phyloP scores from a whole-genome alignment of 2,329 filamentous ascomycete genomes.

The Aspergillus glaucus region DNA sequence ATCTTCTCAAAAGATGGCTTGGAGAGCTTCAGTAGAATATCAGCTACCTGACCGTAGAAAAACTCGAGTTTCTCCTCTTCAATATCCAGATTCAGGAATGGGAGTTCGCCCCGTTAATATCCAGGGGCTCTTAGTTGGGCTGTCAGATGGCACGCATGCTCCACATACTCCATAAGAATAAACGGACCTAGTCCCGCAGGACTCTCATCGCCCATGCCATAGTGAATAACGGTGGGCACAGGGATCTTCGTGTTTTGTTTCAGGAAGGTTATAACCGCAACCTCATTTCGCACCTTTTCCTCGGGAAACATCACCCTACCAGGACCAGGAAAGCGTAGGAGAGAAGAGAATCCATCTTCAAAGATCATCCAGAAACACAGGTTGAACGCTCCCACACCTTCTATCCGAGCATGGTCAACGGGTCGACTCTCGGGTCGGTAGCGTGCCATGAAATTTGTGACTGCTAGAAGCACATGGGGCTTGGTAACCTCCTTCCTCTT shows the following conservation, averaged over 20 bases:
- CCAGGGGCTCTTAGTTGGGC: not conserved
- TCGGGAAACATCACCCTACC: constrained; percentile 16
- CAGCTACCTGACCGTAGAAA: constrained; percentile 37
- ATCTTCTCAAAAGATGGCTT: constrained; percentile 31
- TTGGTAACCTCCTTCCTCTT: not conserved
- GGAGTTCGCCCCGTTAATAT: constrained; percentile 7
- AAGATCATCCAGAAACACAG: constrained; percentile 16
- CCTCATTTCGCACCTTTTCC: constrained; percentile 17
- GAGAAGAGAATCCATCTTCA: constrained; percentile 4
- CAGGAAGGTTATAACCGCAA: constrained; percentile 6
- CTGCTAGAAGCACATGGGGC: not conserved
- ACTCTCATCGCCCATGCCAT: constrained; percentile 1
- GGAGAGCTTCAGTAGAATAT: constrained; percentile 36
- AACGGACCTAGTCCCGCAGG: constrained; percentile 22
- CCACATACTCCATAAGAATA: constrained; percentile 29
- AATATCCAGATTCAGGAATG: constrained; percentile 7
- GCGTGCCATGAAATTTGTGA: not conserved
- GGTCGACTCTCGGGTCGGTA: not conserved
- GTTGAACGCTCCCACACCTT: constrained; percentile 16
- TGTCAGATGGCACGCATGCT: constrained; percentile 2
- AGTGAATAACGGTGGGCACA: not conserved
- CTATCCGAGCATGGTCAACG: not conserved
- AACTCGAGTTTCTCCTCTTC: constrained; percentile 3
- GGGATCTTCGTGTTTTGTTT: constrained; percentile 5
- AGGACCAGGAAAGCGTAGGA: constrained; percentile 17